Conservation (phyloP, 495 filamentous ascomycete species). For the Penicillium antarcticum region DNA sequence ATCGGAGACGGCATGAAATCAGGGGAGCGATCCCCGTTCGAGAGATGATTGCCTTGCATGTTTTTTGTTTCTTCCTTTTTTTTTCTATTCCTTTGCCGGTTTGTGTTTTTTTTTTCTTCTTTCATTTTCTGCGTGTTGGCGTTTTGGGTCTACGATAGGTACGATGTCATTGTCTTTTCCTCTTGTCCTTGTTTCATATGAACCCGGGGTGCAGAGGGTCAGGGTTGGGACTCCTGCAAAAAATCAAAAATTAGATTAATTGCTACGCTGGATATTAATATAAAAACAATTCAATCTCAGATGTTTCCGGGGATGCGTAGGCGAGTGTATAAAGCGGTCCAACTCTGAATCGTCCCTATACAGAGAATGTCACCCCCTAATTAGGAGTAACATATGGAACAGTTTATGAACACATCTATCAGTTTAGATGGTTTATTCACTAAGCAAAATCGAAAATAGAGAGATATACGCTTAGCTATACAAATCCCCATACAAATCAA, state of each 20-base stretch:
- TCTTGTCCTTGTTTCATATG: constrained; percentile 24
- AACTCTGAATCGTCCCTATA: background rate
- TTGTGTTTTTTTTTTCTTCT: constrained; percentile 11
- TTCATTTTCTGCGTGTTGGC: constrained; percentile 10
- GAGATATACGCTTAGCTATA: too few species aligned
- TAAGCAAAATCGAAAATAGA: too few species aligned
- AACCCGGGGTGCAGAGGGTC: constrained; percentile 17
- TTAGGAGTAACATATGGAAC: too few species aligned
- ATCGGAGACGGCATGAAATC: constrained; percentile 4
- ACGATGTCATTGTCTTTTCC: constrained; percentile 22
- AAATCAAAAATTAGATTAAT: constrained; percentile 30
- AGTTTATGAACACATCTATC: too few species aligned
- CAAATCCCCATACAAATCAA: too few species aligned
- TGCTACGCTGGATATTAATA: constrained; percentile 25
- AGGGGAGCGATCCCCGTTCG: background rate
- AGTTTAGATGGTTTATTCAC: too few species aligned
- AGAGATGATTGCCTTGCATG: constrained; percentile 2
- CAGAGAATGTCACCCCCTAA: too few species aligned
- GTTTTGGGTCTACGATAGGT: constrained; percentile 27
- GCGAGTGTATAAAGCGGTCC: background rate
- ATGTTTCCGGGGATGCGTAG: background rate
- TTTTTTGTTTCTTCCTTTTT: constrained; percentile 2
- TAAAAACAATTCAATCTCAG: constrained; percentile 3
- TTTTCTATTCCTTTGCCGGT: background rate
- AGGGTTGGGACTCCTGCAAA: constrained; percentile 20